Evolutionary conservation across 257 asterid genomes (phyloP).

Genomic region (Ballota nigra): DNA sequence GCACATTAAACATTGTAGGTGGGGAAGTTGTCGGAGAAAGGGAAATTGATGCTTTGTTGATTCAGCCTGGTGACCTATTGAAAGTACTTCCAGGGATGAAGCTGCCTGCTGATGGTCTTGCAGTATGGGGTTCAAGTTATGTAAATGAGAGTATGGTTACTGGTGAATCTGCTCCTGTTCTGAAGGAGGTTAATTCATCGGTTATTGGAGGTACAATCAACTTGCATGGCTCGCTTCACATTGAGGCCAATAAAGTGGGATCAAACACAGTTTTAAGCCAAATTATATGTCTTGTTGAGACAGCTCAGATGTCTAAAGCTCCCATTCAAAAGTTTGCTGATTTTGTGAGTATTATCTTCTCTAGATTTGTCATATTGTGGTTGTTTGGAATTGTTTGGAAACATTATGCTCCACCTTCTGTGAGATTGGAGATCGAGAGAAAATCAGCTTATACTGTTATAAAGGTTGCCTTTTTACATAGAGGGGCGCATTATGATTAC

Average conservation of each 20-base stretch:
- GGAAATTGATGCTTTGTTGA: slow-evolving; percentile 80
- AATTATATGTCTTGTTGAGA: slow-evolving; percentile 90
- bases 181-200: slow-evolving; percentile 56
- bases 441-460: not conserved
- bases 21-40: slow-evolving; percentile 76
- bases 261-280: slow-evolving; percentile 90
- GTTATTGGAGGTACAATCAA: slow-evolving; percentile 93
- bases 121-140: slow-evolving; percentile 91
- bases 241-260: slow-evolving; percentile 80
- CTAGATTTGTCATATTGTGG: not conserved
- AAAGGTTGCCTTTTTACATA: not conserved
- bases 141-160: slow-evolving; percentile 96
- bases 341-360: slow-evolving; percentile 54
- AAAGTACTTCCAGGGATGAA: slow-evolving; percentile 90
- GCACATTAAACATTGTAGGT: slow-evolving; percentile 39
- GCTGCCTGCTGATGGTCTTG: slow-evolving; percentile 85
- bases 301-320: slow-evolving; percentile 98
- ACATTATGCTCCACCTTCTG: not conserved
- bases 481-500: not conserved
- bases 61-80: slow-evolving; percentile 83
- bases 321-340: slow-evolving; percentile 97
- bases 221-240: slow-evolving; percentile 80
- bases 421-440: not conserved
- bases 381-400: slow-evolving; percentile 6
- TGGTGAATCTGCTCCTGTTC: slow-evolving; percentile 81